Evolutionary conservation across 257 asterid genomes (phyloP).

Genomic region (Perilla frutescens): DNA sequence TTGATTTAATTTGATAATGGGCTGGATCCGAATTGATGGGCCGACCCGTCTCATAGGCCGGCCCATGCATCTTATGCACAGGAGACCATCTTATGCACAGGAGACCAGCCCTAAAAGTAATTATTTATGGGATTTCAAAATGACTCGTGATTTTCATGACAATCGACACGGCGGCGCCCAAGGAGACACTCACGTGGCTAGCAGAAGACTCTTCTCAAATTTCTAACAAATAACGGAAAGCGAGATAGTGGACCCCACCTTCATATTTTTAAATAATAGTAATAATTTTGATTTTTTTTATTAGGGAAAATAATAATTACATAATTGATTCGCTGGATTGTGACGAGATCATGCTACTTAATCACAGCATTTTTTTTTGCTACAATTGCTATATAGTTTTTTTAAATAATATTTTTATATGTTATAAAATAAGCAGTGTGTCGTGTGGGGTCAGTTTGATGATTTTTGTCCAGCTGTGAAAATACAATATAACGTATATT

Average conservation of each 20-base stretch:
- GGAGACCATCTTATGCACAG: no score
- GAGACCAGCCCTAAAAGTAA: no score
- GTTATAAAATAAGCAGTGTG: neutral
- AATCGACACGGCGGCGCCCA: constrained; percentile 33
- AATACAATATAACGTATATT: no score
- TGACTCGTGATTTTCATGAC: constrained; percentile 1
- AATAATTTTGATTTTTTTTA: no score
- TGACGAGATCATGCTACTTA: constrained; percentile 5
- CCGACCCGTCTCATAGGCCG: no score
- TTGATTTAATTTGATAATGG: no score
- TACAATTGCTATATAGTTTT: no score
- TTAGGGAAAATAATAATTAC: no score
- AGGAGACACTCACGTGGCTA: constrained; percentile 28
- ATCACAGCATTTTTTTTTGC: no score
- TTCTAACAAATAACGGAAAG: constrained; percentile 29
- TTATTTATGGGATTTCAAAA: neutral
- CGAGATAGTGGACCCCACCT: constrained; percentile 32
- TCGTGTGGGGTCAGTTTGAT: neutral
- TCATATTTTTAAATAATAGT: neutral
- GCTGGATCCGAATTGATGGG: no score
- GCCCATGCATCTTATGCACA: no score
- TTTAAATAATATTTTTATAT: neutral
- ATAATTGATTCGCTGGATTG: constrained; percentile 1
- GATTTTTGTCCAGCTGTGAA: no score
- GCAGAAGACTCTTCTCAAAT: constrained; percentile 8